Base-by-base conservation (phyloP, 768 basidiomycete genomes). In the Naganishia vishniacii region DNA sequence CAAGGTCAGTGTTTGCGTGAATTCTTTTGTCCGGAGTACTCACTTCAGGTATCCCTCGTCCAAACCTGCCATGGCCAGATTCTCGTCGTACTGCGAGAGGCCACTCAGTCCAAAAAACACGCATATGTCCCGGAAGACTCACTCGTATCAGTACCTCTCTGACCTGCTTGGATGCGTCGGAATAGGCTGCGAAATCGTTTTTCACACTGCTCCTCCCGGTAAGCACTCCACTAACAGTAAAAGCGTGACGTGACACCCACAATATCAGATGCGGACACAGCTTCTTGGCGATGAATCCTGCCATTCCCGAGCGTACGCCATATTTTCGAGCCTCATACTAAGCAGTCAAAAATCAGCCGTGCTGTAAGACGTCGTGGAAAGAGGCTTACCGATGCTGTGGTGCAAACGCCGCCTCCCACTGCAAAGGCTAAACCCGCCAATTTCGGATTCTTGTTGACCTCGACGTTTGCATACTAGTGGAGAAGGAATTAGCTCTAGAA, bases 21-120 rank as follows among this genome's bases (percentile, higher is more conserved):
- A 28, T 31, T 45, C 25, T 12, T 40, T 13, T 20, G 11, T 1
- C 18, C n/a, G 34, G 25, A 48, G 31, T 2, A 79, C 84, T 65
- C 67, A 90, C 91, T 95, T 94, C 45, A 94, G 79, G 77, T 91
- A 97, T 6, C 86, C 92, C 77, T 91, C 93, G 74, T 97, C 93
- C 62, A 87, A 85, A 20, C 91, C 88, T 7, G 88, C 89, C 63
- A 77, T 77, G 66, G 71, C 71, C 12, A 75, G 68, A 48, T 75
- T 77, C 37, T 70, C 68, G 62, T 77, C 75, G 65, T 72, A 77
- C 72, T 73, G 61, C 20, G 18, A n/a, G 8, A 23, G 18, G 32
- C 5, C 12, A 18, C n/a, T 34, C 37, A 56, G 25, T n/a, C n/a
- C 31, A 12, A 58, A 18, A 29, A 41, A 47, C 31, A 28, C 13